A percentile compares a stretch with the other conserved stretches of the same genome.
phyloP scores from a whole-genome alignment of 352 stramenopile species.

The Phytophthora rubi region DNA sequence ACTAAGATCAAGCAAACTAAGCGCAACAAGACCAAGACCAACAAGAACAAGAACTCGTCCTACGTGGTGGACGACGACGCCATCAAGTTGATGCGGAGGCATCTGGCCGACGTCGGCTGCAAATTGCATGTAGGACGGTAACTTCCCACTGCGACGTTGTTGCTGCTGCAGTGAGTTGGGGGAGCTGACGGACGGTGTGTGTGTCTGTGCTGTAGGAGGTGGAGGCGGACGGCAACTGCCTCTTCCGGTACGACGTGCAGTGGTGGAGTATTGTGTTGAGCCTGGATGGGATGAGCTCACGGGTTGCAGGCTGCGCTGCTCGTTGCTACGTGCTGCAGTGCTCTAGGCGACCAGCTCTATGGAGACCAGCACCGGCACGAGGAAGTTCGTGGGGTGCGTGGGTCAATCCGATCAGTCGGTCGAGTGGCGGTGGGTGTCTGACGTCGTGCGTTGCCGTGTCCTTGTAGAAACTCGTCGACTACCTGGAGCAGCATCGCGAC shows the following conservation, averaged over 20 bases:
- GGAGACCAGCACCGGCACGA: constrained; percentile 73
- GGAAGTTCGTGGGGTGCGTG: constrained; percentile 64
- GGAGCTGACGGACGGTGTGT: background rate
- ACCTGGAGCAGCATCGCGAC: constrained; percentile 70
- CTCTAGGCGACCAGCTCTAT: constrained; percentile 76
- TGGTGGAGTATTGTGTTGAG: background rate
- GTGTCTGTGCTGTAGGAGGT: constrained; percentile 53
- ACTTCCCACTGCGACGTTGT: background rate
- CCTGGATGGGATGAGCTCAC: constrained; percentile 2
- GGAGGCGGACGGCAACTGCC: constrained; percentile 81
- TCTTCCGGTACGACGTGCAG: constrained; percentile 61
- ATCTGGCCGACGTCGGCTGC: constrained; percentile 62
- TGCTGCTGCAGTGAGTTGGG: background rate
- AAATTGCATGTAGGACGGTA: constrained; percentile 53
- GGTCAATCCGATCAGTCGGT: background rate
- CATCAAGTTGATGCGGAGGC: constrained; percentile 61
- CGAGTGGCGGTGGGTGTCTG: background rate
- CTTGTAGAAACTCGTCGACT: constrained; percentile 68
- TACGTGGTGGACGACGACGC: constrained; percentile 54
- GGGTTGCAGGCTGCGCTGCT: constrained; percentile 6
- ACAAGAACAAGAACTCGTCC: constrained; percentile 27
- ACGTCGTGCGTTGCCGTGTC: background rate
- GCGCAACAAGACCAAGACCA: constrained; percentile 21
- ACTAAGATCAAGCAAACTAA: background rate
- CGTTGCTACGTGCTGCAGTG: constrained; percentile 34